Evolutionary conservation across 148 eudicot genomes (phyloP), one percentile per base, ranked within the genome.

Genomic region (Oxyria digyna): DNA sequence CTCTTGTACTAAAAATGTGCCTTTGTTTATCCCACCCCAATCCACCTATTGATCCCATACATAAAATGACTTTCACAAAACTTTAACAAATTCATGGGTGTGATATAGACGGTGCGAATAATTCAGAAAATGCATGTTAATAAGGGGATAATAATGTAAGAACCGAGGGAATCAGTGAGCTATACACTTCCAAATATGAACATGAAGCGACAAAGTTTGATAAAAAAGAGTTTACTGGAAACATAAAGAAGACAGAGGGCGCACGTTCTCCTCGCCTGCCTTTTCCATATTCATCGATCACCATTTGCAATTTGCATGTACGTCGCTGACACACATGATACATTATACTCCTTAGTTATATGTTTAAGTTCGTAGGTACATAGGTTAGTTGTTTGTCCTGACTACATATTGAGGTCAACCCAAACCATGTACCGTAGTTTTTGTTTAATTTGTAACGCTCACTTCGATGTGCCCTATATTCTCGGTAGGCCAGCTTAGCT

Each of bases 201-300:
- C 37, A 59, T 5, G 35, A 31, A 59, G 65, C 37, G 65, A 59
- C 65, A 59, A 59, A 59, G 31, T 17, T 13, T 27, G n/a, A 59
- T 24, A 59, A 15, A 52, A n/a, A 52, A 52, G 32, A 52, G 62
- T 23, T 23, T 46, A 23, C 14, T 59, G 37, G 65, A 59, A 59
- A 59, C 65, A 15, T 59, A 59, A 59, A 59, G 65, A 59, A 1
- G 63, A 55, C 63, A 55, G 57, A 20, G 57, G 12, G 31, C 14
- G 62, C 62, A 52, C 65, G 65, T 59, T 59, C 33, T 12, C 63
- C 26, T 55, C 14, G 62, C 32, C 26, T 21, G 62, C 5, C 3
- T 50, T 55, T 7, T 13, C 31, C n/a, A 55, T 10, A 9, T 27
- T 26, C n/a, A n/a, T n/a, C 13, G n/a, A 27, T 57, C 59, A 52